These are phyloP conservation scores for Tetrahymena malaccensis DNA, from an alignment of 73 alveolate species.

Conservation along the genomic window DNA sequence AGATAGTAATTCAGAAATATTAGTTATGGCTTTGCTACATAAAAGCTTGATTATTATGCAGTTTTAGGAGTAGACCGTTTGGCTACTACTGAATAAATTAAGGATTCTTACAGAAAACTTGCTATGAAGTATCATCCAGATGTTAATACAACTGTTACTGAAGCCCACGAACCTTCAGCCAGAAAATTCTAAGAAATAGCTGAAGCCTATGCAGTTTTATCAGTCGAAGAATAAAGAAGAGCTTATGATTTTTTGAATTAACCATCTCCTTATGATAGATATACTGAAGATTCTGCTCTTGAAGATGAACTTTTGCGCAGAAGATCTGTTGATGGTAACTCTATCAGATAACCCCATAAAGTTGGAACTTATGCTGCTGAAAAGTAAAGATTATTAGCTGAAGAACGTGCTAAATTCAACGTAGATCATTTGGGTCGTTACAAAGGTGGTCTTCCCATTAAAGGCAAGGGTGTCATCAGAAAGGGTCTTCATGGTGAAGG, in stretches of 20 bases:
- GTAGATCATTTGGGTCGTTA: slow-evolving; percentile 63
- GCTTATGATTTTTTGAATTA: slow-evolving; percentile 51
- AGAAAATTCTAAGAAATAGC: slow-evolving; percentile 71
- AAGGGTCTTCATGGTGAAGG: slow-evolving; percentile 6
- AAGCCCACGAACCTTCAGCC: slow-evolving; percentile 44
- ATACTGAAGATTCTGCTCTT: background rate
- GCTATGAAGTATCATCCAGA: slow-evolving; percentile 80
- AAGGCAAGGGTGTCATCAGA: slow-evolving; percentile 43
- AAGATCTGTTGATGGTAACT: slow-evolving; percentile 3
- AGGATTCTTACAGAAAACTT: slow-evolving; percentile 71
- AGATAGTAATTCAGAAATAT: background rate
- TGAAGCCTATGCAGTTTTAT: slow-evolving; percentile 81
- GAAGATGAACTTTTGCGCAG: background rate
- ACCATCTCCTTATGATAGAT: background rate
- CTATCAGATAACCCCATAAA: background rate
- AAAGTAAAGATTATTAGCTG: slow-evolving; percentile 5
- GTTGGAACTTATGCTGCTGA: slow-evolving; percentile 45
- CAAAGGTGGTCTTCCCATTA: slow-evolving; percentile 58
- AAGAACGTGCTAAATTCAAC: slow-evolving; percentile 39
- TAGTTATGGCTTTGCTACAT: background rate
- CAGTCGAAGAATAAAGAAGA: slow-evolving; percentile 57
- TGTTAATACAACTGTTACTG: background rate
- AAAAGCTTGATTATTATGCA: slow-evolving; percentile 52
- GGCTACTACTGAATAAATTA: slow-evolving; percentile 67
- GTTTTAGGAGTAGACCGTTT: slow-evolving; percentile 60